Evolutionary conservation across 208 protist species (phyloP).

Genomic region (Acanthamoeba castellanii): DNA sequence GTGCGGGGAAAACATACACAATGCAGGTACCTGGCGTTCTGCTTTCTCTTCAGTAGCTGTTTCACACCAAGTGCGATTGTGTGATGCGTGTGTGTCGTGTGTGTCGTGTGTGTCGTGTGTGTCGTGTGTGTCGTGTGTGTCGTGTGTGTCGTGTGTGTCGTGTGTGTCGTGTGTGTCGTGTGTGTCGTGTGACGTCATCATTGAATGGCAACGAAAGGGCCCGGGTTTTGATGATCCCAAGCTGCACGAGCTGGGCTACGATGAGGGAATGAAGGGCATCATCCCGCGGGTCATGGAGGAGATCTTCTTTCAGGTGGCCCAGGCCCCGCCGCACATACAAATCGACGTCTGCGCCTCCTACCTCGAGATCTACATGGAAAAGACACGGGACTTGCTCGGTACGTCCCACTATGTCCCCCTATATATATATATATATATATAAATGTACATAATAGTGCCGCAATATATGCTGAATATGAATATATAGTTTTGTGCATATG

Average conservation of each 20-base stretch:
- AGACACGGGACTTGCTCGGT: constrained; percentile 53
- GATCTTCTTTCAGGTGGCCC: constrained; percentile 39
- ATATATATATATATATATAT: not conserved
- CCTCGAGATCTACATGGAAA: constrained; percentile 76
- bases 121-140: too few species aligned
- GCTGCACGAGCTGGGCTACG: constrained; percentile 52
- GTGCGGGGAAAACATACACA: constrained; percentile 75
- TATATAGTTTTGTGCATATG: not conserved
- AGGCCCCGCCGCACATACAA: not conserved
- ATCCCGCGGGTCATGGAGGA: constrained; percentile 47
- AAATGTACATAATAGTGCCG: too few species aligned
- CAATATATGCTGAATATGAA: too few species aligned
- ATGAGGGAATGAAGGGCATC: constrained; percentile 44
- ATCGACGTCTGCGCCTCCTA: constrained; percentile 60
- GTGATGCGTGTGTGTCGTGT: not conserved
- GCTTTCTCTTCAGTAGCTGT: not conserved
- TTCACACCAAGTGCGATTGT: not conserved
- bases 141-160: not conserved
- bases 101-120: too few species aligned
- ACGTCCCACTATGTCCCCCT: not conserved
- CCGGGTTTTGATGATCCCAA: constrained; percentile 7
- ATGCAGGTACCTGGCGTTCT: not conserved
- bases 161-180: not conserved
- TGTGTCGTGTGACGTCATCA: too few species aligned
- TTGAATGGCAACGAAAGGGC: not conserved